These are phyloP conservation scores for Penicillium cataractarum DNA, from an alignment of 495 filamentous ascomycete species.

Conservation along the genomic window DNA sequence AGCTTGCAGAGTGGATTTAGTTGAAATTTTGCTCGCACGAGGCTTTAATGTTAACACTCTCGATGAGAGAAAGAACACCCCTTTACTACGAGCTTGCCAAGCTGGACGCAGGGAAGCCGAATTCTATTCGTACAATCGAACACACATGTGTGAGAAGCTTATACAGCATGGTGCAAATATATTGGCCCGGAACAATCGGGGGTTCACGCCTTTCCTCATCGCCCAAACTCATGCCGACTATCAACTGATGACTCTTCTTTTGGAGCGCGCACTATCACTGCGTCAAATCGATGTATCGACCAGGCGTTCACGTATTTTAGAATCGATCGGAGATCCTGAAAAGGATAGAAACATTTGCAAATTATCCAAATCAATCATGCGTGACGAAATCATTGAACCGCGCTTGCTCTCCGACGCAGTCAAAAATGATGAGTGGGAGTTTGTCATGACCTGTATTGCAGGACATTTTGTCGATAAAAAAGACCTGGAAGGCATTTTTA, in stretches of 20 bases:
- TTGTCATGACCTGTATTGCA: conserved; percentile 17
- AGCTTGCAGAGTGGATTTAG: conserved; percentile 7
- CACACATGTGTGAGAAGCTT: conserved; percentile 14
- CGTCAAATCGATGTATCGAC: background rate
- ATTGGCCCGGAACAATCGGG: background rate
- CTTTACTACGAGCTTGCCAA: conserved; percentile 11
- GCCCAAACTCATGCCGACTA: conserved; percentile 12
- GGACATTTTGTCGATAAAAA: conserved; percentile 12
- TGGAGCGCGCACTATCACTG: too few relatives aligned
- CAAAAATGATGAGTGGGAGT: conserved; percentile 16
- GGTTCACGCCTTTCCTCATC: conserved; percentile 1
- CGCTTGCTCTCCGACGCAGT: conserved; percentile 2
- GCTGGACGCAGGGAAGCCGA: background rate
- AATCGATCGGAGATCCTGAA: conserved; percentile 1
- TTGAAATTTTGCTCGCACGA: conserved; percentile 5
- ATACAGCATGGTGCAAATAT: conserved; percentile 10
- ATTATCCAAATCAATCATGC: conserved; percentile 6
- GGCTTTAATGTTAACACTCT: conserved; percentile 1
- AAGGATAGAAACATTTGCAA: background rate
- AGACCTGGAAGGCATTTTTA: background rate
- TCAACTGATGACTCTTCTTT: conserved; percentile 16
- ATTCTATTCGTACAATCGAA: background rate
- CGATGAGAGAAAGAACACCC: conserved; percentile 8
- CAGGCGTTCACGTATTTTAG: conserved; percentile 1
- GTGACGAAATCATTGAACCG: conserved; percentile 6